A percentile compares a stretch with the other conserved stretches of the same genome.
Conservation (phyloP, 768 basidiomycete species). For the Leccinum obscurum region DNA sequence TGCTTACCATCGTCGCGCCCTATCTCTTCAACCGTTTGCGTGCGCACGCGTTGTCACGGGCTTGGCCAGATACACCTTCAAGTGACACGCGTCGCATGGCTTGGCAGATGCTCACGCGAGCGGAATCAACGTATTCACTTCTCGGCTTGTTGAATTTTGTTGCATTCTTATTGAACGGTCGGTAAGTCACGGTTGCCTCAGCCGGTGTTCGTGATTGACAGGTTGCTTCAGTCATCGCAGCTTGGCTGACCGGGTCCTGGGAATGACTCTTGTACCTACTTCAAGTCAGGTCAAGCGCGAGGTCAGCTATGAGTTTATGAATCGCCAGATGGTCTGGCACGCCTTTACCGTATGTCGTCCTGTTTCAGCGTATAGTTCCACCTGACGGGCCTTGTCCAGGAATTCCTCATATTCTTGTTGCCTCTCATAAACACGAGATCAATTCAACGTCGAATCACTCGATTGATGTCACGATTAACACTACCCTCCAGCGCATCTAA, state of each 20-base stretch:
- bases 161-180: constrained; percentile 83
- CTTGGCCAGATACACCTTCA: constrained; percentile 91
- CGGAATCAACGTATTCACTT: constrained; percentile 67
- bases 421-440: constrained; percentile 76
- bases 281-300: constrained; percentile 70
- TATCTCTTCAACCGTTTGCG: constrained; percentile 79
- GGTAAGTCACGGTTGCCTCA: constrained; percentile 46
- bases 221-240: constrained; percentile 73
- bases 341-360: constrained; percentile 80
- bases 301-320: constrained; percentile 98
- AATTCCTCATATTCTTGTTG: constrained; percentile 91
- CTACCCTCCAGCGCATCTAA: constrained; percentile 30
- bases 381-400: constrained; percentile 49
- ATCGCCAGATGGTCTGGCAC: constrained; percentile 99
- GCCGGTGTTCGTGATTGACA: constrained; percentile 4
- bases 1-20: constrained; percentile 71
- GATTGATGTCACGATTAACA: constrained; percentile 29
- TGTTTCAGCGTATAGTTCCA: not conserved
- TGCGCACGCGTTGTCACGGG: constrained; percentile 70
- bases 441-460: constrained; percentile 56
- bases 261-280: constrained; percentile 72
- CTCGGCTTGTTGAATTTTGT: constrained; percentile 75
- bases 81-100: constrained; percentile 70
- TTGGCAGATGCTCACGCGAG: constrained; percentile 65
- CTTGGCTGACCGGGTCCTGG: constrained; percentile 73